Evolutionary conservation across 345 rosid species (phyloP), one percentile per base, ranked within the genome.

Genomic region (Eucalyptus albens): DNA sequence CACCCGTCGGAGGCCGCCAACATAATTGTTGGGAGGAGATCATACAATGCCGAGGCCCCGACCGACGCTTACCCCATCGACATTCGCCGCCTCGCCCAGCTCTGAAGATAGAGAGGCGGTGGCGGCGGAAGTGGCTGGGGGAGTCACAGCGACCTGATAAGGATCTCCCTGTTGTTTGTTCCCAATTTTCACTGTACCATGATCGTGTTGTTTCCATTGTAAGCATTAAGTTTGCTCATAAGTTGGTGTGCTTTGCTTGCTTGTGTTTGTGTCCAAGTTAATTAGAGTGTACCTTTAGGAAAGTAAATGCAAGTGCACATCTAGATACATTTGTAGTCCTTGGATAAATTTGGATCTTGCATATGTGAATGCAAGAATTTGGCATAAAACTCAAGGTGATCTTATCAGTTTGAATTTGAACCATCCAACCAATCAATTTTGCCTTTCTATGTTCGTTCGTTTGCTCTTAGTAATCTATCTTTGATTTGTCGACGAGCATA

Each of bases 1-100:
- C 95, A 94, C 91, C 95, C 95, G 5, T 82, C 92, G 6, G 96
- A 93, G 87, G 92, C 92, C 19, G 93, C 92, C 12, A 93, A 92
- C 49, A 11, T 81, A 15, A 22, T 93, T 8, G 49, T 90, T 6
- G 95, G 93, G 15, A 88, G 89, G 90, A 90, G 94, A 80, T 88
- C 96, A 67, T 94, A 94, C 88, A 24, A 7, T 1, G 88, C 92
- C 11, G 86, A 90, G 86, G 88, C 90, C 40, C 72, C 90, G 7
- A 59, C 88, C 5, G 91, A 90, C 21, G 91, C 91, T 31, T 88
- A 90, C 49, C 91, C 91, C 17, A 31, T 88, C 50, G 91, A 90
- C 56, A 90, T 90, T 47, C 86, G 91, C 86, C 91, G 88, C 88
- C 91, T 90, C 14, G 90, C 91, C 29, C 89, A 50, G 88, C 45